Conservation (phyloP, 345 rosid genomes). For the Nasturtium officinale region DNA sequence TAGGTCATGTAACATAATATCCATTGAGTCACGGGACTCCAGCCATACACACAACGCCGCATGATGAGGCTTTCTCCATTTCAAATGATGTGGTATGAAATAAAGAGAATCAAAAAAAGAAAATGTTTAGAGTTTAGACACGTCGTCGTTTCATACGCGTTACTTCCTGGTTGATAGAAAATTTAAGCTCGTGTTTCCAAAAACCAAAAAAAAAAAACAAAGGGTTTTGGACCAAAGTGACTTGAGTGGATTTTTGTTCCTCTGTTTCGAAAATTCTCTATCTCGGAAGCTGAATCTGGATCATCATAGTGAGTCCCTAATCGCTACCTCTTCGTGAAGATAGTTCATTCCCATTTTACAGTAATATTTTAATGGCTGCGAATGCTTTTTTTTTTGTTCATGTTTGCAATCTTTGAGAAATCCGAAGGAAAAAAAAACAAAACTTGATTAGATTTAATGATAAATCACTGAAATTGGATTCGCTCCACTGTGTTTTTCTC, state of each 20-base stretch:
- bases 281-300: conserved; percentile 26
- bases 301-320: conserved; percentile 16
- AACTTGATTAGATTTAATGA: not conserved
- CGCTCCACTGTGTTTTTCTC: not conserved
- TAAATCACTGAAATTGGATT: conserved; percentile 4
- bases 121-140: conserved; percentile 8
- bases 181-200: not conserved
- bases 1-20: not conserved
- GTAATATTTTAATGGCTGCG: not conserved
- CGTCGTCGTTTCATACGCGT: conserved; percentile 40
- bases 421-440: not conserved
- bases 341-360: not conserved
- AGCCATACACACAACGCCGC: not conserved
- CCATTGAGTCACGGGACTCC: not conserved
- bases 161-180: conserved; percentile 21
- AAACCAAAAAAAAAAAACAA: not conserved
- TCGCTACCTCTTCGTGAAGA: not conserved
- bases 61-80: not conserved
- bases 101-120: not conserved
- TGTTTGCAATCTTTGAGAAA: not conserved
- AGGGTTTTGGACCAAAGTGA: not conserved
- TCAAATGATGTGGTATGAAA: not conserved
- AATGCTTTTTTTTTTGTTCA: not conserved
- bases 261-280: not conserved
- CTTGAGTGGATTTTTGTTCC: not conserved